Conservation (phyloP, 2,329 filamentous ascomycete genomes). For the Talaromyces sp. region DNA sequence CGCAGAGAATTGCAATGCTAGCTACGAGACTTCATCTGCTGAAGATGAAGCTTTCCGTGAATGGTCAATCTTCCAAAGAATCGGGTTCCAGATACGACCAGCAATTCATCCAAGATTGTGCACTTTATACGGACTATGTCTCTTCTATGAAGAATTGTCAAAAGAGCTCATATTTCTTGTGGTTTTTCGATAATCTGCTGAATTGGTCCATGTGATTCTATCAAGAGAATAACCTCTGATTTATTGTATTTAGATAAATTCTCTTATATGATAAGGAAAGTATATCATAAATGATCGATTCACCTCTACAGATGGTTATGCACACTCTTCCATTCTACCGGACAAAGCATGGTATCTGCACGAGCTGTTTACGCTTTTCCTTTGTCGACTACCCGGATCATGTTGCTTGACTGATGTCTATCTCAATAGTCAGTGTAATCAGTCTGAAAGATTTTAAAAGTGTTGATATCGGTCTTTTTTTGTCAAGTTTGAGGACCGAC, state of each 20-base stretch:
- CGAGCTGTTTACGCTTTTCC: not conserved
- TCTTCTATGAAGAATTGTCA: slow-evolving; percentile 7
- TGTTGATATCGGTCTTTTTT: not conserved
- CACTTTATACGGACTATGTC: slow-evolving; percentile 4
- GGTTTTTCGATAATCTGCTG: slow-evolving; percentile 5
- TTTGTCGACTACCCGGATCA: not conserved
- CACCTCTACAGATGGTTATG: not conserved
- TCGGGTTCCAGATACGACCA: slow-evolving; percentile 7
- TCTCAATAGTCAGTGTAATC: slow-evolving; percentile 2
- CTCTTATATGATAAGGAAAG: not conserved
- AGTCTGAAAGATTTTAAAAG: not conserved
- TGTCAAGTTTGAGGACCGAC: not conserved
- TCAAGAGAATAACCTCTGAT: not conserved
- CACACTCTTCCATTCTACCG: not conserved
- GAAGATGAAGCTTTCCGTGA: slow-evolving; percentile 3
- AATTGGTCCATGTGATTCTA: slow-evolving; percentile 1
- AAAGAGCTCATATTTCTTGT: slow-evolving; percentile 6
- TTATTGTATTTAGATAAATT: not conserved
- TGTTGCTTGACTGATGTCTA: not conserved
- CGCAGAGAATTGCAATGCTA: not conserved
- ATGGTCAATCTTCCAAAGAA: slow-evolving; percentile 10
- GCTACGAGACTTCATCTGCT: slow-evolving; percentile 1
- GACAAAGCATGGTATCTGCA: not conserved
- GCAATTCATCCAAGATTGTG: slow-evolving; percentile 7
- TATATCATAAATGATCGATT: not conserved